Conservation (phyloP, 2,329 filamentous ascomycete species). For the Aureobasidium sp. region DNA sequence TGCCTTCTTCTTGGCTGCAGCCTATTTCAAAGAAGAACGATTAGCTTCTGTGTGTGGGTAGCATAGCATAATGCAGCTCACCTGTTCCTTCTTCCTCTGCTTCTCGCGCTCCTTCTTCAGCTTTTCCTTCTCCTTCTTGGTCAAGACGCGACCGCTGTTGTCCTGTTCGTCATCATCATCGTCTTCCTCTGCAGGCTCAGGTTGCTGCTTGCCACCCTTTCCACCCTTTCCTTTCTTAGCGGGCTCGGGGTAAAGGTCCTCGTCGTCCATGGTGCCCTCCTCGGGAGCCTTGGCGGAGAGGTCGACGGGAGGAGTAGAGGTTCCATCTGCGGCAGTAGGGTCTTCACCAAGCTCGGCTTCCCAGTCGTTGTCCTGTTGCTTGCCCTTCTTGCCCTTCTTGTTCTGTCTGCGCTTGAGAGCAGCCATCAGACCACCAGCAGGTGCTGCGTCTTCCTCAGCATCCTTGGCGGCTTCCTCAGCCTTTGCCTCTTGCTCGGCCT, state of each 20-base stretch:
- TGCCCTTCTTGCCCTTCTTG: constrained; percentile 88
- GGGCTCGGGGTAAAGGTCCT: constrained; percentile 76
- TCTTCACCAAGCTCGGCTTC: constrained; percentile 63
- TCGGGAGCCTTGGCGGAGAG: constrained; percentile 62
- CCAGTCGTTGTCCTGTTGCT: constrained; percentile 61
- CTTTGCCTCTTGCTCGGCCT: constrained; percentile 37
- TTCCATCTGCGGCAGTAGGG: constrained; percentile 26
- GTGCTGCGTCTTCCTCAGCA: constrained; percentile 43
- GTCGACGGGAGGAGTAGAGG: constrained; percentile 30
- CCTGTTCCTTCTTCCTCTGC: constrained; percentile 96
- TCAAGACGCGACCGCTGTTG: constrained; percentile 64
- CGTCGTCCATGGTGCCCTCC: constrained; percentile 59
- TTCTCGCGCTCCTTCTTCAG: constrained; percentile 98
- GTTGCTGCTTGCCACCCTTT: constrained; percentile 32
- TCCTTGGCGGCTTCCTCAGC: constrained; percentile 37
- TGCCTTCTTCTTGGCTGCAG: constrained; percentile 69
- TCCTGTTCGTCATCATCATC: constrained; percentile 47
- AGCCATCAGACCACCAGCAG: constrained; percentile 40
- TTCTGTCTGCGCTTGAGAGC: constrained; percentile 47
- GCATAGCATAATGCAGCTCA: constrained; percentile 31
- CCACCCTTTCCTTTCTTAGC: constrained; percentile 59
- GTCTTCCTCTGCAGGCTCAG: constrained; percentile 35
- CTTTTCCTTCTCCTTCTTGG: constrained; percentile 98
- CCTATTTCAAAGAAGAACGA: constrained; percentile 31
- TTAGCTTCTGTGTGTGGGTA: not conserved